phyloP scores from a whole-genome alignment of 345 rosid genomes.

The Zanthoxylum bungeanum region DNA sequence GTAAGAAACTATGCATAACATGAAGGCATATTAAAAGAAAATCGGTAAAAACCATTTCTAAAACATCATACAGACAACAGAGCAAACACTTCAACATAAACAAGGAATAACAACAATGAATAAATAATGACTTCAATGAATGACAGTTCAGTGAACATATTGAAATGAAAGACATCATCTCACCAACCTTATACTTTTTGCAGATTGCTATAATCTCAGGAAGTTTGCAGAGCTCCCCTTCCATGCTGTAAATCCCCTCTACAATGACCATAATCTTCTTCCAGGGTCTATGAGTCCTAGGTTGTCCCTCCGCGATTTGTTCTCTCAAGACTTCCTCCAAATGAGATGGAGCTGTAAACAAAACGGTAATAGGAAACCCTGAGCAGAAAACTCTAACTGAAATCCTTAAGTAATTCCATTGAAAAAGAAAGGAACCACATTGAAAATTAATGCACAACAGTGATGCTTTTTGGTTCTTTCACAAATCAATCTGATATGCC shows the following conservation, averaged over 20 bases:
- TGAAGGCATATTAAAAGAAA: not conserved
- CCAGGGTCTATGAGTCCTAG: constrained; percentile 94
- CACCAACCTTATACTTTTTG: constrained; percentile 82
- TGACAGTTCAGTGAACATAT: not conserved
- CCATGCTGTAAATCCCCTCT: constrained; percentile 97
- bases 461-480: not conserved
- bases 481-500: not conserved
- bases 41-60: not conserved
- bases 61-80: too few relatives aligned
- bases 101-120: not conserved
- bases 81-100: not conserved
- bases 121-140: not conserved
- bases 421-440: not conserved
- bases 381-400: constrained; percentile 4
- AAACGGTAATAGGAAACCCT: constrained; percentile 7
- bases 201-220: constrained; percentile 90
- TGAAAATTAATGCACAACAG: not conserved
- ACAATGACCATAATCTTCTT: constrained; percentile 84
- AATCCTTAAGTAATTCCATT: not conserved
- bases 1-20: constrained; percentile 3
- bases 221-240: constrained; percentile 85
- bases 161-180: constrained; percentile 5
- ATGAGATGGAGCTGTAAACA: constrained; percentile 75
- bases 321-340: constrained; percentile 90
- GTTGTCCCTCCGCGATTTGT: constrained; percentile 92